These are phyloP conservation scores for Yueomyces sp. DNA, from an alignment of 805 yeast species.

Conservation along the genomic window DNA sequence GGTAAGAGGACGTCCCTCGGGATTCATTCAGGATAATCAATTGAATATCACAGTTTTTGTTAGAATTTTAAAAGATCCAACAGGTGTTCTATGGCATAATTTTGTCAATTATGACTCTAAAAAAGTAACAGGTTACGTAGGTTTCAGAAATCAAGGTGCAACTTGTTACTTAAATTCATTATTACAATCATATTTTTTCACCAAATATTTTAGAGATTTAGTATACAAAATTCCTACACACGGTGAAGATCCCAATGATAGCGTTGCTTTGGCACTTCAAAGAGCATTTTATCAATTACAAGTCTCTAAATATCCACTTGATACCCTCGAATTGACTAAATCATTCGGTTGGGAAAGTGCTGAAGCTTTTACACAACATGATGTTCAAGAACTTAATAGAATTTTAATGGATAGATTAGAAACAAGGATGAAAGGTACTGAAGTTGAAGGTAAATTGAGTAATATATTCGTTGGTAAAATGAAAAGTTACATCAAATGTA, in stretches of 20 bases:
- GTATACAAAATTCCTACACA: constrained; percentile 86
- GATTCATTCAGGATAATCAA: constrained; percentile 36
- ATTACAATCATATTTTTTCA: constrained; percentile 79
- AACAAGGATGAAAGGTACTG: constrained; percentile 78
- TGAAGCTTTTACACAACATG: constrained; percentile 96
- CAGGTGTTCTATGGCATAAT: constrained; percentile 91
- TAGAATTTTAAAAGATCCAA: constrained; percentile 69
- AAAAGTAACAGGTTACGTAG: constrained; percentile 78
- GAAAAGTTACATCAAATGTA: constrained; percentile 89
- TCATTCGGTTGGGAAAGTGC: constrained; percentile 96
- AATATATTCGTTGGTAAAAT: constrained; percentile 90
- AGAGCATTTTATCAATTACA: constrained; percentile 72
- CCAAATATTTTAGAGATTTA: constrained; percentile 65
- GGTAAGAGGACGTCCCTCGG: constrained; percentile 25
- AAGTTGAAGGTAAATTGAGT: constrained; percentile 59
- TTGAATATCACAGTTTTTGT: constrained; percentile 68
- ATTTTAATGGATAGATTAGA: constrained; percentile 92
- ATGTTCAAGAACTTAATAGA: constrained; percentile 91
- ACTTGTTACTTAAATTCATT: constrained; percentile 92
- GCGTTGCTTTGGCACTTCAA: constrained; percentile 78
- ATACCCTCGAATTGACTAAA: constrained; percentile 73
- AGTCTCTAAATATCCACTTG: constrained; percentile 62
- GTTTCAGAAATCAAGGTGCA: constrained; percentile 93
- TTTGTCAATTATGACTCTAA: constrained; percentile 78
- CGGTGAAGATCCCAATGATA: constrained; percentile 34